Percentiles rank a stretch among this genome's conserved stretches.
These are phyloP conservation scores for Daldinia childiae DNA, from an alignment of 495 filamentous ascomycete genomes.

Conservation along the genomic window DNA sequence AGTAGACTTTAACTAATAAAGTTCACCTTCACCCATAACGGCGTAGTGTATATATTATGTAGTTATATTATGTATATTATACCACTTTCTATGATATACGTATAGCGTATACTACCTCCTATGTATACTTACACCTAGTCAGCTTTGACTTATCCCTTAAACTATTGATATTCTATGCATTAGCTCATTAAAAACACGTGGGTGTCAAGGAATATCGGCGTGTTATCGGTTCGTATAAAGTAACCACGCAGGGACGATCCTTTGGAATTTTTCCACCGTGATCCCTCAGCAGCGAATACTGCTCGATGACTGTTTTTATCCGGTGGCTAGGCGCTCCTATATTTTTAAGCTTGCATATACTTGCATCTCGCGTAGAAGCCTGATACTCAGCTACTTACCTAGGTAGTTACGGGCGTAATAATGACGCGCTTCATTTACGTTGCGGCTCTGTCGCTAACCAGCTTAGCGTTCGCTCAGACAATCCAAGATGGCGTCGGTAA, in stretches of 20 bases:
- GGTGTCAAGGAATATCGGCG: neutral
- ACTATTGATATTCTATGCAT: constrained; percentile 1
- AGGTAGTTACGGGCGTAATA: neutral
- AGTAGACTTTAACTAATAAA: neutral
- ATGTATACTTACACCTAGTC: neutral
- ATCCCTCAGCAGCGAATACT: neutral
- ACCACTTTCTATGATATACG: neutral
- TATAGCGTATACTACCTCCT: neutral
- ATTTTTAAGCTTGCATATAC: neutral
- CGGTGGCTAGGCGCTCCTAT: neutral
- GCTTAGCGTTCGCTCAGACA: constrained; percentile 36
- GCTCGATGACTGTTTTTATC: neutral
- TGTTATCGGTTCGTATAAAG: neutral
- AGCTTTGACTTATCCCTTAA: neutral
- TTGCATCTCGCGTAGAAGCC: neutral
- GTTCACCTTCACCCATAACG: neutral
- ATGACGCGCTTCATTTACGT: constrained; percentile 32
- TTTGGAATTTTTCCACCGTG: neutral
- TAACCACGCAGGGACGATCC: neutral
- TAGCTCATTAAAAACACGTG: neutral
- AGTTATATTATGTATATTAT: no score
- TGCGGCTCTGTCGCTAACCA: constrained; percentile 39
- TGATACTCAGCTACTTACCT: neutral
- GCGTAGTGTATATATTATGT: neutral
- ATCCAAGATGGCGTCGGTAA: constrained; percentile 30